Percentiles rank a stretch among this genome's conserved stretches.
These are phyloP conservation scores for Eucalyptus cloeziana DNA, from an alignment of 345 rosid species.

Conservation along the genomic window DNA sequence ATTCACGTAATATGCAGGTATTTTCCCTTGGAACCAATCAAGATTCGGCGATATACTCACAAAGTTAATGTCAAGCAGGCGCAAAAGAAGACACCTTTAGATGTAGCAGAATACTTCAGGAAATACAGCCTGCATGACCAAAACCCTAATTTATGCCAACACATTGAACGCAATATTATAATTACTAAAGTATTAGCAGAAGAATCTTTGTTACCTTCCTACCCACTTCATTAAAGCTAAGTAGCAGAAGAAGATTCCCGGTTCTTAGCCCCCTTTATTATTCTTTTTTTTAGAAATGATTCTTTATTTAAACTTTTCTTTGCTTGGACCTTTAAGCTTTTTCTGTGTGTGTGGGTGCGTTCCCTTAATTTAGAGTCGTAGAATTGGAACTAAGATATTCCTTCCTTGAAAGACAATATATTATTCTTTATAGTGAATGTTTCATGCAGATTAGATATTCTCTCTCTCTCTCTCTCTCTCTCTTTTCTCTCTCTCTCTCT, in stretches of 20 bases:
- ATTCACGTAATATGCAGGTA: neutral
- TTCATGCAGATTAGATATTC: conserved; percentile 28
- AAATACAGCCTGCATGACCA: neutral
- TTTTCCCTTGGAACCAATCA: neutral
- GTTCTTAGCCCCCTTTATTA: conserved; percentile 24
- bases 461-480: conserved; percentile 1
- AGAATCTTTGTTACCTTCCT: conserved; percentile 66
- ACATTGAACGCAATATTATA: neutral
- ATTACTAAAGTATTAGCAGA: neutral
- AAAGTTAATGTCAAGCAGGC: neutral
- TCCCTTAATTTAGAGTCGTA: conserved; percentile 72
- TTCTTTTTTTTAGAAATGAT: conserved; percentile 1
- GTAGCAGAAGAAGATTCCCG: conserved; percentile 56
- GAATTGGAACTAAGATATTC: conserved; percentile 81
- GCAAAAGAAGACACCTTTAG: neutral
- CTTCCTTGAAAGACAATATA: conserved; percentile 44
- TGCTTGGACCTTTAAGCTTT: conserved; percentile 29
- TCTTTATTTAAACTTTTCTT: neutral
- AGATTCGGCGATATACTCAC: neutral
- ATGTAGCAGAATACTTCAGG: neutral
- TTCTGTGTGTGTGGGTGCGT: conserved; percentile 14
- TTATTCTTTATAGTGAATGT: conserved; percentile 28
- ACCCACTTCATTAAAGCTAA: conserved; percentile 67
- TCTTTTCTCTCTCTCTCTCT: neutral
- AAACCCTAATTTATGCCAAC: neutral